Percentiles rank a stretch among this genome's conserved stretches.
Conservation (phyloP, 225 moss, liverwort and hornwort genomes). For the Physcomitrellopsis africana region DNA sequence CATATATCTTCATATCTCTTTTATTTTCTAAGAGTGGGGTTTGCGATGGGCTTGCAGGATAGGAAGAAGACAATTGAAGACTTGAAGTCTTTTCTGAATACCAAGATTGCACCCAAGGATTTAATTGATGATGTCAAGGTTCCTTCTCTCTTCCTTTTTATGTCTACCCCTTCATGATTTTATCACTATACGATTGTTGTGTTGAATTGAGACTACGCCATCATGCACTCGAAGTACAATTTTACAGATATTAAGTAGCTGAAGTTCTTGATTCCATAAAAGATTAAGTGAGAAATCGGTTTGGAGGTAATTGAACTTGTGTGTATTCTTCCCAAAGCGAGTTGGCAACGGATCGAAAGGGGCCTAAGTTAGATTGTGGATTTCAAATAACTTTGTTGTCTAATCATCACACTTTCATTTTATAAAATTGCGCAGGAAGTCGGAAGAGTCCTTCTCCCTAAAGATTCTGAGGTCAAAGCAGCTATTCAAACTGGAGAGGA, state of each 20-base stretch:
- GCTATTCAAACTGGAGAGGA: slow-evolving; percentile 61
- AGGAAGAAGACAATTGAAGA: slow-evolving; percentile 67
- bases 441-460: slow-evolving; percentile 55
- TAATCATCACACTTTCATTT: not conserved
- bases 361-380: not conserved
- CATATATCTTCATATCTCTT: not conserved
- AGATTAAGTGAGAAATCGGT: not conserved
- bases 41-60: slow-evolving; percentile 50
- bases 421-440: slow-evolving; percentile 50
- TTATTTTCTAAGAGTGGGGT: not conserved
- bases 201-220: not conserved
- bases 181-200: not conserved
- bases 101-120: slow-evolving; percentile 73
- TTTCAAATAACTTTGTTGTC: not conserved
- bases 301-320: not conserved
- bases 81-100: slow-evolving; percentile 63
- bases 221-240: not conserved
- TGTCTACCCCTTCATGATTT: not conserved
- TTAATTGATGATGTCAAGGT: slow-evolving; percentile 82
- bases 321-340: not conserved
- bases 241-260: not conserved
- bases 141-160: not conserved
- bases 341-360: not conserved
- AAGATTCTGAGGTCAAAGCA: slow-evolving; percentile 50
- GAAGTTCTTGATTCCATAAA: not conserved